phyloP scores from a whole-genome alignment of 306 rosid genomes.

The Cicer pinnatifidum region DNA sequence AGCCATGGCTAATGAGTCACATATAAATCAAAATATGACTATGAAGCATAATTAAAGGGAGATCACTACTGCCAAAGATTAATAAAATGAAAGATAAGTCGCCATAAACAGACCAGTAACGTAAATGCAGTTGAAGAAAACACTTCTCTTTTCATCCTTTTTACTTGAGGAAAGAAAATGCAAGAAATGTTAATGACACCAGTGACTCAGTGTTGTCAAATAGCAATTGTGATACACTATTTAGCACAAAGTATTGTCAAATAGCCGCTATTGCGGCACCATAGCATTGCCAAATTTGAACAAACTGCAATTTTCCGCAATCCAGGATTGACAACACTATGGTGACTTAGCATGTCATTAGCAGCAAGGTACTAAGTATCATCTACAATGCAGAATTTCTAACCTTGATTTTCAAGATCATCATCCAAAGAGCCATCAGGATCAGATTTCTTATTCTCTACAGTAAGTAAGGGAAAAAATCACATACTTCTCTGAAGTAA shows the following conservation, averaged over 20 bases:
- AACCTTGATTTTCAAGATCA: constrained; percentile 71
- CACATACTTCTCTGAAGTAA: constrained; percentile 31
- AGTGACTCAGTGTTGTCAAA: constrained; percentile 9
- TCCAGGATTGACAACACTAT: too few relatives aligned
- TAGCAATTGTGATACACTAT: too few relatives aligned
- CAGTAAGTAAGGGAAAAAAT: constrained; percentile 45
- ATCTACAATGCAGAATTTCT: constrained; percentile 38
- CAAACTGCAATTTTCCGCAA: too few relatives aligned
- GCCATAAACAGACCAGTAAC: constrained; percentile 27
- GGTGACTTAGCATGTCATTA: constrained; percentile 25
- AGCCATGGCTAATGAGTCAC: constrained; percentile 17
- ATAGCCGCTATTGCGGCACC: too few relatives aligned
- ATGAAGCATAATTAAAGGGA: constrained; percentile 32
- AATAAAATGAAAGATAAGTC: constrained; percentile 32
- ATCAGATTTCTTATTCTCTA: constrained; percentile 77
- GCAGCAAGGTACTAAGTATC: constrained; percentile 24
- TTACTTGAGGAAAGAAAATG: constrained; percentile 2
- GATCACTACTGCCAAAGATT: constrained; percentile 21
- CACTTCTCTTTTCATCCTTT: constrained; percentile 5
- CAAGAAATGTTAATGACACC: constrained; percentile 29
- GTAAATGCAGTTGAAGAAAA: constrained; percentile 37
- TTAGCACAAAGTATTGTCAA: not conserved
- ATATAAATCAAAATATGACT: constrained; percentile 42
- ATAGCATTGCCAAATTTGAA: too few relatives aligned
- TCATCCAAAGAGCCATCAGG: constrained; percentile 61